Evolutionary conservation across 1,284 basidiomycete genomes (phyloP), one percentile per base, ranked within the genome.

Genomic region (Anthracocystis walkeri): DNA sequence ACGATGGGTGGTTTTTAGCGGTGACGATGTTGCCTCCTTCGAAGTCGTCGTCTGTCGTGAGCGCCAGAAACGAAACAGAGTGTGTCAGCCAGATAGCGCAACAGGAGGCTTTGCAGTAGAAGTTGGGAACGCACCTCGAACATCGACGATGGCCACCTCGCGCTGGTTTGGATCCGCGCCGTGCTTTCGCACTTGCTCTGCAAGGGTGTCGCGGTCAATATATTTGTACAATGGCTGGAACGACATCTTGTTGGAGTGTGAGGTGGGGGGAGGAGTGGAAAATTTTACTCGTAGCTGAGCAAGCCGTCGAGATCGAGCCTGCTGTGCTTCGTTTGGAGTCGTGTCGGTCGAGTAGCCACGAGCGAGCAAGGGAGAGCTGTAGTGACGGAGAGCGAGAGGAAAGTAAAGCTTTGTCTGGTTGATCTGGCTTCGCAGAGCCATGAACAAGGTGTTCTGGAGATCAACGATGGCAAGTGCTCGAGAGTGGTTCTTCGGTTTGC

Each of bases 21-120:
- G 81, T 81, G 7, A 78, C 65, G 46, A 86, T 85, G 72, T 86
- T 81, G 6, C 85, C 85, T 8, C 85, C 85, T 16, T 73, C 79
- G 29, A 79, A 86, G 54, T 86, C 85, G 49, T 86, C 84, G 53
- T 86, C 85, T 77, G 42, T 4, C 40, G 29, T 27, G 14, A 33
- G 21, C 16, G 29, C 1, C 7, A n/a, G 7, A 25, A 21, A 25
- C 7, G 18, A 44, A 11, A 21, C 4, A 38, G 10, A 38, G 35
- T 33, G 25, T 25, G 38, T 48, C 35, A 41, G 41, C n/a, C n/a
- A 27, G 40, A 2, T 8, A 1, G n/a, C 6, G 11, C 16, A 16
- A 56, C 14, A 35, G n/a, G 16, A 10, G 4, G 21, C 38, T n/a
- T 44, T 6, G 16, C 2, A 25, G 18, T 10, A 23, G 21, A 14